A percentile compares a stretch with the other conserved stretches of the same genome.
phyloP scores from a whole-genome alignment of 805 yeast genomes.

The Candida xiaguanensis region DNA sequence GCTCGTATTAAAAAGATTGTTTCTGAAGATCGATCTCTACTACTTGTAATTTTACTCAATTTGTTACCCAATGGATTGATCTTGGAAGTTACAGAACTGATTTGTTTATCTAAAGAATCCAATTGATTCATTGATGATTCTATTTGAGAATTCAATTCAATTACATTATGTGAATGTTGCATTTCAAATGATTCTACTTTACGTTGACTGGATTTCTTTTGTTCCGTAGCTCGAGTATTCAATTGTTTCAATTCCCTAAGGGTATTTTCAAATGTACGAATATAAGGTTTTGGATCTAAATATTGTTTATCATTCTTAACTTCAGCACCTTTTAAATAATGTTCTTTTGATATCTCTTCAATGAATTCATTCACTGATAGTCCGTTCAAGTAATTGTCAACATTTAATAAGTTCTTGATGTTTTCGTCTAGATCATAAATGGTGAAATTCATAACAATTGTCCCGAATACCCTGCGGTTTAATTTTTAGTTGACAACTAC shows the following conservation, averaged over 20 bases:
- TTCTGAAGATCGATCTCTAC: slow-evolving; percentile 68
- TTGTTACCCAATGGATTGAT: slow-evolving; percentile 70
- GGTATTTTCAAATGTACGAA: slow-evolving; percentile 87
- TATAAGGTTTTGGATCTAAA: slow-evolving; percentile 91
- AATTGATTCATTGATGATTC: slow-evolving; percentile 46
- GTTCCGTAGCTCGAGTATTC: slow-evolving; percentile 49
- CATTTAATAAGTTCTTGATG: slow-evolving; percentile 49
- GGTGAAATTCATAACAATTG: slow-evolving; percentile 35
- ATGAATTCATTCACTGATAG: slow-evolving; percentile 75
- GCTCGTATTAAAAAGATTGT: slow-evolving; percentile 72
- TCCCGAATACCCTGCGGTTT: background rate
- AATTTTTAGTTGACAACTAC: background rate
- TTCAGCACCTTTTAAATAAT: slow-evolving; percentile 48
- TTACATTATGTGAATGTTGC: slow-evolving; percentile 63
- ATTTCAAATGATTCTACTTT: slow-evolving; percentile 61
- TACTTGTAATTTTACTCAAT: slow-evolving; percentile 61
- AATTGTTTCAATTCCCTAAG: slow-evolving; percentile 65
- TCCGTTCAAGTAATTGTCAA: slow-evolving; percentile 65
- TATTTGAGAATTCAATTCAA: slow-evolving; percentile 49
- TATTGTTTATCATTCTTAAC: slow-evolving; percentile 46
- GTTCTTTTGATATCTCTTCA: slow-evolving; percentile 72
- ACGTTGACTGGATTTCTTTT: slow-evolving; percentile 48
- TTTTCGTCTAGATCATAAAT: slow-evolving; percentile 64
- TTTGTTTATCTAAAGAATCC: slow-evolving; percentile 46
- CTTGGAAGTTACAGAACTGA: slow-evolving; percentile 53